Evolutionary conservation across 2,329 filamentous ascomycete genomes (phyloP).

Genomic region (Fusarium siculi): DNA sequence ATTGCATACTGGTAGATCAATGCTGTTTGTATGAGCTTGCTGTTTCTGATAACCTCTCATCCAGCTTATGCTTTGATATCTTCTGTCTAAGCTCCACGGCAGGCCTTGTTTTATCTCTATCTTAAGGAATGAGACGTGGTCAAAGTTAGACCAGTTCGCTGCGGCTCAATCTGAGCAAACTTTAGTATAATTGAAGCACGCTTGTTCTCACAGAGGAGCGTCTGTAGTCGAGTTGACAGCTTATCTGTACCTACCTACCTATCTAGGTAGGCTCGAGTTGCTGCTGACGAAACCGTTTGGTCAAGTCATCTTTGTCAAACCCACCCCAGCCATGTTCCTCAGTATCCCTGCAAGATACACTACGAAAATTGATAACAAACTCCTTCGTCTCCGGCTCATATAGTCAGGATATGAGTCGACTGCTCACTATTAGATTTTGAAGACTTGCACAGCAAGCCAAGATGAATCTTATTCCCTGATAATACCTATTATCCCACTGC

Average conservation of each 20-base stretch:
- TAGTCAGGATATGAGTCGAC: conserved; percentile 18
- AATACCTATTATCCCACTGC: conserved; percentile 27
- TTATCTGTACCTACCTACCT: not conserved
- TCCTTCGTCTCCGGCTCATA: not conserved
- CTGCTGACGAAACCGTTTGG: not conserved
- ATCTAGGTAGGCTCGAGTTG: not conserved
- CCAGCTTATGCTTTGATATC: not conserved
- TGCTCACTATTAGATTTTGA: conserved; percentile 24
- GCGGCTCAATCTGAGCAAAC: not conserved
- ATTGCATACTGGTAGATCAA: conserved; percentile 1
- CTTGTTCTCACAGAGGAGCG: not conserved
- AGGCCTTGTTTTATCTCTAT: not conserved
- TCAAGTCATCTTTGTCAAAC: not conserved
- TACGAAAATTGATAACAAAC: conserved; percentile 1
- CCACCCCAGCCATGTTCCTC: not conserved
- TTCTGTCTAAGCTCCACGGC: not conserved
- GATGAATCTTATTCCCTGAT: conserved; percentile 20
- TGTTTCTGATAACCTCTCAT: conserved; percentile 2
- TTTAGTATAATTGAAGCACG: not conserved
- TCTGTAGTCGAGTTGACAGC: not conserved
- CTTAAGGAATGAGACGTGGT: not conserved
- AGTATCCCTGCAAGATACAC: conserved; percentile 11
- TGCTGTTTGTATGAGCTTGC: conserved; percentile 2
- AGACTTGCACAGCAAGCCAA: conserved; percentile 12
- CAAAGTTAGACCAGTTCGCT: not conserved